Conservation (phyloP, 2,329 filamentous ascomycete genomes). For the Aspergillus phoenicis region DNA sequence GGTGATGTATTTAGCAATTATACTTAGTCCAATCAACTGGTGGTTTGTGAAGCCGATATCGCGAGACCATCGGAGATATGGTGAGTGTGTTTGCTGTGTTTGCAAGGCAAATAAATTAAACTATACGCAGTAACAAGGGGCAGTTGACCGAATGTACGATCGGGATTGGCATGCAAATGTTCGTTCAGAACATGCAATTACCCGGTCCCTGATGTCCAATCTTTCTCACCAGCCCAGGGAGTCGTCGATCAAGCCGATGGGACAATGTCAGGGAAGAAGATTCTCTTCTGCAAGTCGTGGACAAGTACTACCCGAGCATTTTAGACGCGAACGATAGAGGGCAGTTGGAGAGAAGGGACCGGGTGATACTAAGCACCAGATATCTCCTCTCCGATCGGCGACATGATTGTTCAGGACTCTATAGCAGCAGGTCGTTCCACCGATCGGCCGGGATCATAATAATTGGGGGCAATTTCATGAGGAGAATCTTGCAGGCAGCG, state of each 20-base stretch:
- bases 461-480: background rate
- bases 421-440: background rate
- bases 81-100: constrained; percentile 18
- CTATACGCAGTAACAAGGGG: background rate
- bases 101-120: constrained; percentile 9
- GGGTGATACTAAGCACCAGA: background rate
- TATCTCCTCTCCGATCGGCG: background rate
- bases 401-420: background rate
- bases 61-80: background rate
- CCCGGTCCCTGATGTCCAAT: too few relatives aligned
- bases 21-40: background rate
- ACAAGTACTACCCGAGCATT: background rate
- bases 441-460: background rate
- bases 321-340: background rate
- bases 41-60: background rate
- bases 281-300: background rate
- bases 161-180: background rate
- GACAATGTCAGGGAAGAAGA: background rate
- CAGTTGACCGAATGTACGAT: background rate
- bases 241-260: background rate
- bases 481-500: background rate
- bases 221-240: background rate
- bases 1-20: background rate
- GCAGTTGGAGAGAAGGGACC: background rate
- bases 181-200: background rate